Evolutionary conservation across 202 grass and related monocot genomes (phyloP), one percentile per base, ranked within the genome.

Genomic region (Hordeum pubiflorum): DNA sequence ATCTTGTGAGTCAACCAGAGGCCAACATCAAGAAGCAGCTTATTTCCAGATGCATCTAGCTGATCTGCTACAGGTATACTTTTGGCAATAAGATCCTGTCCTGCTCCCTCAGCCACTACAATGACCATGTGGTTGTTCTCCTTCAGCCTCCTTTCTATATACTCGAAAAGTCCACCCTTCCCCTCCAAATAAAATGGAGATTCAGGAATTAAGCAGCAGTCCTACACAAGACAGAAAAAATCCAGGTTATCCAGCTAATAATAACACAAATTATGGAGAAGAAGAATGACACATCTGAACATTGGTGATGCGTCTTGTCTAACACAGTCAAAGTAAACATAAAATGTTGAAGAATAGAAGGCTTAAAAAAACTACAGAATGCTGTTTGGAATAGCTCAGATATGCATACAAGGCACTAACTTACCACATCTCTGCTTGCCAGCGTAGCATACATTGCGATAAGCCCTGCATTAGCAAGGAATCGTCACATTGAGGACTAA

Each of bases 61-160:
- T 93, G 81, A 75, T 84, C 78, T 8, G 82, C 82, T 22, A 69
- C 83, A 72, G 87, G 65, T 86, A 97, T 72, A 79, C 87, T 94
- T 83, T 92, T 84, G 44, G 87, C 89, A 69, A 97, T 92, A 63
- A 98, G 85, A 86, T 98, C 87, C 58, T 98, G 95, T n/a, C 90
- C 92, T 67, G 95, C 95, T 73, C 92, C 96, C 79, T 98, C 92
- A 4, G 96, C 96, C 37, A 93, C 89, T 56, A 98, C 92, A 88
- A 98, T 93, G 87, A 98, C 92, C 96, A 95, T 95, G 38, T 98
- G 96, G 5, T 91, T 88, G 78, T 98, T 98, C 77, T 98, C 96
- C 58, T 93, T 95, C 72, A 98, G 68, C 64, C 89, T 86, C 79
- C 89, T 95, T 39, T 98, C 92, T 41, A 98, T 90, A 74, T 94